Conservation (phyloP, 306 rosid genomes). For the Gastrolobium bilobum region DNA sequence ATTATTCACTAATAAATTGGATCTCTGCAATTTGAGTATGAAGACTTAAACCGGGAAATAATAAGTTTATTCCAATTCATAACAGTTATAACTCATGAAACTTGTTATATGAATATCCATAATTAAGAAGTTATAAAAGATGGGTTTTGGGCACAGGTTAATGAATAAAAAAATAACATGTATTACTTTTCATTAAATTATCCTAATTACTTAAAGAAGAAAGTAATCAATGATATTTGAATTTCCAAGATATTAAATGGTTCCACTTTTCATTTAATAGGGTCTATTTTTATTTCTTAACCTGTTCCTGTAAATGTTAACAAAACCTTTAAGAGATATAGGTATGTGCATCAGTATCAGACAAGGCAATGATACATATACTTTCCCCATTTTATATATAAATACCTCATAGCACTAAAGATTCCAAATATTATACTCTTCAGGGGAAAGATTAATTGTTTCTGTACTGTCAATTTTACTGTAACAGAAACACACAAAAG, state of each 20-base stretch:
- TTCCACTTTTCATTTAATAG: neutral
- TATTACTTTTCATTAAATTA: neutral
- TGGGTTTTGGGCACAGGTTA: neutral
- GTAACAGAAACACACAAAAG: slow-evolving; percentile 26
- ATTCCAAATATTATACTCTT: slow-evolving; percentile 5
- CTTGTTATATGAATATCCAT: neutral
- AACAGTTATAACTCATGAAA: neutral
- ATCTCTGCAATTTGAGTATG: neutral
- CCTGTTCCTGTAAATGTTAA: neutral
- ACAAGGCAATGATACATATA: neutral
- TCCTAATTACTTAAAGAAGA: neutral
- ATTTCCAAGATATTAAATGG: neutral
- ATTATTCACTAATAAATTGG: neutral
- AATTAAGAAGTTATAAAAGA: neutral
- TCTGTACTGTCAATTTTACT: neutral
- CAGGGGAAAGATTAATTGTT: neutral
- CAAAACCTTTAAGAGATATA: neutral
- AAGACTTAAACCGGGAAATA: neutral
- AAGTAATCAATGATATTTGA: neutral
- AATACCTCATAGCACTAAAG: slow-evolving; percentile 4
- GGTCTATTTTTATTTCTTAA: neutral
- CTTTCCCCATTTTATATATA: neutral
- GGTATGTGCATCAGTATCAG: neutral
- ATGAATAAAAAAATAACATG: neutral
- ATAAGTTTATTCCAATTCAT: neutral